These are phyloP conservation scores for Daldinia caldariorum DNA, from an alignment of 495 filamentous ascomycete genomes.

Conservation along the genomic window DNA sequence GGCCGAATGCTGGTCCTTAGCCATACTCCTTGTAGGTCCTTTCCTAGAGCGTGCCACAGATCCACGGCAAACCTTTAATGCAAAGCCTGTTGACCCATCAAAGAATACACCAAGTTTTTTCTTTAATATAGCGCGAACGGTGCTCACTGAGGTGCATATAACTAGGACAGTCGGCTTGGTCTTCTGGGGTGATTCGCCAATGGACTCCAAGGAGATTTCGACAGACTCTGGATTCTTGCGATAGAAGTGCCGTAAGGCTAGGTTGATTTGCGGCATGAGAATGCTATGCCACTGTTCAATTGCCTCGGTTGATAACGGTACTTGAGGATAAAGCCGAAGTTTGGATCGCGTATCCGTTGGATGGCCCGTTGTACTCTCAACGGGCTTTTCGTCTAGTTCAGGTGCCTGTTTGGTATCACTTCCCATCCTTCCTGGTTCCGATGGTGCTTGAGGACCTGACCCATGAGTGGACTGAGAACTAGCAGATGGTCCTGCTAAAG, in stretches of 20 bases:
- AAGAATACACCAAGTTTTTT: constrained; percentile 68
- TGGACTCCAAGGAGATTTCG: constrained; percentile 76
- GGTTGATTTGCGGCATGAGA: constrained; percentile 75
- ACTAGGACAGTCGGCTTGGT: constrained; percentile 80
- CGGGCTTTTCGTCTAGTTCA: constrained; percentile 16
- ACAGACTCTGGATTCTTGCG: constrained; percentile 76
- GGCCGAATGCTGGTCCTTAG: constrained; percentile 30
- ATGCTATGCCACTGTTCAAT: constrained; percentile 76
- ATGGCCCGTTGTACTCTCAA: neutral
- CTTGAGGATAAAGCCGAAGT: constrained; percentile 60
- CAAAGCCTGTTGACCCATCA: constrained; percentile 66
- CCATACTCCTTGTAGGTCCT: constrained; percentile 51
- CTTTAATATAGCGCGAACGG: constrained; percentile 74
- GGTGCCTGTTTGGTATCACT: constrained; percentile 34
- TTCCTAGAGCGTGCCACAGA: constrained; percentile 74
- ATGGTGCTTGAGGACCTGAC: constrained; percentile 1
- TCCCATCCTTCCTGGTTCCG: neutral
- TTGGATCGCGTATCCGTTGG: constrained; percentile 50
- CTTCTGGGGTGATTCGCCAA: constrained; percentile 71
- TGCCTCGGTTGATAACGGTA: constrained; percentile 66
- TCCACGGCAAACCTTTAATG: constrained; percentile 72
- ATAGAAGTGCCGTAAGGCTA: constrained; percentile 66
- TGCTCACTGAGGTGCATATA: constrained; percentile 75
- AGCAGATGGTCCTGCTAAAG: constrained; percentile 32
- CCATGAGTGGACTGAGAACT: neutral